Percentiles rank a stretch among this genome's conserved stretches.
phyloP scores from a whole-genome alignment of 2,329 filamentous ascomycete genomes.

The Hirsutella minnesotensis region DNA sequence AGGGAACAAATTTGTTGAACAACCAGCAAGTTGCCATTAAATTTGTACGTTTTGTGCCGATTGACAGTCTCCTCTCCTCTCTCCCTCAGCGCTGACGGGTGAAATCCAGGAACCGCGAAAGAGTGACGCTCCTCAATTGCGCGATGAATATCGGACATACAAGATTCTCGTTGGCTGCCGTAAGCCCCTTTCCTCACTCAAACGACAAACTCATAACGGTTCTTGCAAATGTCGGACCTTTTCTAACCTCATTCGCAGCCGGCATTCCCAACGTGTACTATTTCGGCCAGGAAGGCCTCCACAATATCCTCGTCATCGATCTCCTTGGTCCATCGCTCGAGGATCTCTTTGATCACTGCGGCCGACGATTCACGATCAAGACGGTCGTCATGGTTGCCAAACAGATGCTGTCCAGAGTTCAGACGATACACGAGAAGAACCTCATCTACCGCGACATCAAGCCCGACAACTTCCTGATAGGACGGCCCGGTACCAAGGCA shows the following conservation, averaged over 20 bases:
- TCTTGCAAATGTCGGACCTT: neutral
- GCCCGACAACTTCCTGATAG: constrained; percentile 97
- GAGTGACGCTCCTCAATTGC: constrained; percentile 92
- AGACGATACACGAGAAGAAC: constrained; percentile 95
- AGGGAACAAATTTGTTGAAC: constrained; percentile 96
- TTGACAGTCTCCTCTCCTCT: neutral
- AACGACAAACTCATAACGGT: neutral
- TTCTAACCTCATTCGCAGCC: constrained; percentile 40
- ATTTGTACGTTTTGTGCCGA: constrained; percentile 55
- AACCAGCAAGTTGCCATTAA: constrained; percentile 99
- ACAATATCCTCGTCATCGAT: constrained; percentile 98
- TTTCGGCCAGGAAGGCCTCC: constrained; percentile 94
- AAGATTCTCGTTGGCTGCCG: constrained; percentile 98
- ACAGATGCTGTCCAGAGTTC: constrained; percentile 94
- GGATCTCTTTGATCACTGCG: constrained; percentile 95
- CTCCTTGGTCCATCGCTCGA: constrained; percentile 89
- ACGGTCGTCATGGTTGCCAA: constrained; percentile 99
- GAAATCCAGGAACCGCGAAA: constrained; percentile 76
- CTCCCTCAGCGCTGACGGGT: neutral
- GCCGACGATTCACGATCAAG: constrained; percentile 88
- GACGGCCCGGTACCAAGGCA: constrained; percentile 81
- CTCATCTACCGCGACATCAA: constrained; percentile 99
- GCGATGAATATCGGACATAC: constrained; percentile 98
- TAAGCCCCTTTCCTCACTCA: constrained; percentile 39
- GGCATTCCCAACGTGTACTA: constrained; percentile 99